Percentiles rank a stretch among this genome's conserved stretches.
Evolutionary conservation across 2,329 filamentous ascomycete genomes (phyloP).

Genomic region (Chaetoscypha palmicola): DNA sequence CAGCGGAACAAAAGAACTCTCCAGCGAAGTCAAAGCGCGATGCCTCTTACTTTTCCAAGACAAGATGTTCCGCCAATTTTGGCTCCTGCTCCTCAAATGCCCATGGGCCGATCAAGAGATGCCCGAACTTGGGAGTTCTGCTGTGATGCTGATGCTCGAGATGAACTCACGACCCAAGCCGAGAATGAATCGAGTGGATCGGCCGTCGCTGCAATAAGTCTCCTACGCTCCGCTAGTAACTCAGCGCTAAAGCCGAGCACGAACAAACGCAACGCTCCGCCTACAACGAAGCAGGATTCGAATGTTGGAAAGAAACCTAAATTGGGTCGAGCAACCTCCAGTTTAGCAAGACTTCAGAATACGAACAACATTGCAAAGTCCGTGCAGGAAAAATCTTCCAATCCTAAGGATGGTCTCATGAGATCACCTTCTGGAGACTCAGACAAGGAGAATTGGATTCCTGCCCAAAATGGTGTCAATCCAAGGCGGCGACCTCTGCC

Average conservation of each 20-base stretch:
- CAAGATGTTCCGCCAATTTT: slow-evolving; percentile 34
- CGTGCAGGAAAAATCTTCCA: slow-evolving; percentile 19
- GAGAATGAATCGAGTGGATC: slow-evolving; percentile 75
- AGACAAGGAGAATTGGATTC: slow-evolving; percentile 90
- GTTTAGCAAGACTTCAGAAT: slow-evolving; percentile 53
- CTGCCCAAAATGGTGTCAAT: slow-evolving; percentile 42
- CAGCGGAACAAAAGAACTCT: slow-evolving; percentile 43
- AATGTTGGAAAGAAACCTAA: slow-evolving; percentile 52
- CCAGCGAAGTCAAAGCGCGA: slow-evolving; percentile 65
- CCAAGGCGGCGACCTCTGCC: slow-evolving; percentile 29
- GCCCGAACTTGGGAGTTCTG: slow-evolving; percentile 88
- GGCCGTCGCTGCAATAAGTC: slow-evolving; percentile 71
- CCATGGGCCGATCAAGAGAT: slow-evolving; percentile 73
- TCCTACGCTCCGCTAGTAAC: slow-evolving; percentile 66
- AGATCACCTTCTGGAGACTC: slow-evolving; percentile 61
- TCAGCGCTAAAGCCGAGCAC: slow-evolving; percentile 45
- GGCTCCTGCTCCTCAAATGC: slow-evolving; percentile 42
- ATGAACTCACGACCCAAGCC: slow-evolving; percentile 72
- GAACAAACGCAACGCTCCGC: slow-evolving; percentile 56
- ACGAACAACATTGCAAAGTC: slow-evolving; percentile 24
- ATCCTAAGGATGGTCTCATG: slow-evolving; percentile 33
- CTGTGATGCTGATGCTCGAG: slow-evolving; percentile 72
- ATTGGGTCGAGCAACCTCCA: slow-evolving; percentile 54
- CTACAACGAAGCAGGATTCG: slow-evolving; percentile 29
- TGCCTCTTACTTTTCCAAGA: slow-evolving; percentile 48